Base-by-base conservation (phyloP, 768 basidiomycete genomes). In the Leccinum disarticulatum region DNA sequence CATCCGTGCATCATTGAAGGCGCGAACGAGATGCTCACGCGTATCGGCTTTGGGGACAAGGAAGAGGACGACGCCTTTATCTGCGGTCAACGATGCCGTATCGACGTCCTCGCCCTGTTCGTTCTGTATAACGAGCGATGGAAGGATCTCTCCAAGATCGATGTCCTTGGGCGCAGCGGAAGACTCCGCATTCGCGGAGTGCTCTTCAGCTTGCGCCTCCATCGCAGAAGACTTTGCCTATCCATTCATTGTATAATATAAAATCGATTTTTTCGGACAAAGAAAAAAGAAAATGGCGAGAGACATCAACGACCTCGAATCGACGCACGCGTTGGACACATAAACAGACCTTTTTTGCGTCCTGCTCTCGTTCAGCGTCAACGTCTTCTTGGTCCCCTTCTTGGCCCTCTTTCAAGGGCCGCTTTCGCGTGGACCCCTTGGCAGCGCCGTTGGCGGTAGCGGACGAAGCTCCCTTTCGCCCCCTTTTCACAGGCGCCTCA, bases 11-110 rank as follows among this genome's bases (percentile, higher is more conserved):
- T 35, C 4, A 22, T 22, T 22, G 22, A 31, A 25, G 22, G n/a
- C 14, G 14, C 3, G 28, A 49, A n/a, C 22, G 33, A 36, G 22
- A 27, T 38, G 77, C 88, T 64, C 66, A 93, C 88, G 86, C 19
- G 91, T 93, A 76, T 93, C 91, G 46, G 90, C 92, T 74, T 87
- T 94, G 59, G 89, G 92, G 2, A 93, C 84, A 4, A 91, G 76
- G 77, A 93, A 95, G 60, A 98, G 72, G 33, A 98, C 83, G 9
- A 90, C 82, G 1, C 95, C 92, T 62, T 84, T 80, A 65, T 93
- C 87, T 30, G 78, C 77, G 3, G 86, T 79, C 43, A 95, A 75
- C 5, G 77, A 80, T 28, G 81, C 76, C 8, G 92, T 79, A 60
- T 92, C 83, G 27, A 93, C 76, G 56, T 94, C 91, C 60, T 90